These are phyloP conservation scores for Solanum microdontum DNA, from an alignment of 257 asterid genomes.

Conservation along the genomic window DNA sequence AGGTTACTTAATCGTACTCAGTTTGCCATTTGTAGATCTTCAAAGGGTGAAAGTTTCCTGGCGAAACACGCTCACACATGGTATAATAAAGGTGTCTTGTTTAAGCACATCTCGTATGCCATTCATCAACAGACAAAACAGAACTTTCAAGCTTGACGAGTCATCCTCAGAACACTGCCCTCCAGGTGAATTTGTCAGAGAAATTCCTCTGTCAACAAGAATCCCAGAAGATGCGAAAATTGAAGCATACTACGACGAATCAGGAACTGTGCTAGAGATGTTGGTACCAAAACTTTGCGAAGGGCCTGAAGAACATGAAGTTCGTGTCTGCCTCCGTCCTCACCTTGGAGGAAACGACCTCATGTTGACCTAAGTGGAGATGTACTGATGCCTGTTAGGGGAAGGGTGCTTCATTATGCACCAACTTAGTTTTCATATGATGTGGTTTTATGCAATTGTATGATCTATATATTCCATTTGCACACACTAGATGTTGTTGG, in stretches of 20 bases:
- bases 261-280: conserved; percentile 75
- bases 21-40: conserved; percentile 84
- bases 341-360: conserved; percentile 57
- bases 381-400: not conserved
- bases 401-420: conserved; percentile 6
- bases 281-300: conserved; percentile 72
- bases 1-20: conserved; percentile 55
- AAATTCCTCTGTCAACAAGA: conserved; percentile 69
- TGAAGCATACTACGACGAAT: conserved; percentile 75
- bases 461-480: not conserved
- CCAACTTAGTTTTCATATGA: not conserved
- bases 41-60: conserved; percentile 84
- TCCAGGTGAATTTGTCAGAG: conserved; percentile 83
- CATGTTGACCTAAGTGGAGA: conserved; percentile 38
- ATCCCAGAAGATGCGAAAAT: conserved; percentile 88
- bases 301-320: conserved; percentile 88
- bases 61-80: conserved; percentile 70
- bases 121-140: conserved; percentile 55
- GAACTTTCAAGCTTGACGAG: conserved; percentile 77
- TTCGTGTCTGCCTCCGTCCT: conserved; percentile 82
- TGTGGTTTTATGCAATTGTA: not conserved
- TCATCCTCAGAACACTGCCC: conserved; percentile 79
- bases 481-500: not conserved
- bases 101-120: conserved; percentile 63
- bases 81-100: conserved; percentile 71